Conservation (phyloP, 116 monocot genomes). For the Posidonia oceanica region DNA sequence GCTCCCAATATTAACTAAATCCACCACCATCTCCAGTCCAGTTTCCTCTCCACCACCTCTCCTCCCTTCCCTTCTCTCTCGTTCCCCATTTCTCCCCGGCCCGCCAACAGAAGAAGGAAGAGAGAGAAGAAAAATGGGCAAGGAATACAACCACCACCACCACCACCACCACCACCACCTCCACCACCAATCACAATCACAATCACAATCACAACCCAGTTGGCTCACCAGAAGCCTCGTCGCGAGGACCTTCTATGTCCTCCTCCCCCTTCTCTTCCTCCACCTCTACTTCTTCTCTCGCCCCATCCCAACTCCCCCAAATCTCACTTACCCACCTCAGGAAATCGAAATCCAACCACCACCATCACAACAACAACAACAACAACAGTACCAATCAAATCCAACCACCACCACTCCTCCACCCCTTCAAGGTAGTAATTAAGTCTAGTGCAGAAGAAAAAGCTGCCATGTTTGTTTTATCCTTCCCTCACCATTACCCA, state of each 20-base stretch:
- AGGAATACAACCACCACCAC: background rate
- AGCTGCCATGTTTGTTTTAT: too few relatives aligned
- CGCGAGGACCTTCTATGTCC: conserved; percentile 5
- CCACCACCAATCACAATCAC: background rate
- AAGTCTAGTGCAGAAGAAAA: background rate
- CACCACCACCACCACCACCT: background rate
- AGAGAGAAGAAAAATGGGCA: background rate
- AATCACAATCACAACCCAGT: background rate
- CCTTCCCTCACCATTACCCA: too few relatives aligned
- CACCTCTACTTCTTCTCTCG: conserved; percentile 12
- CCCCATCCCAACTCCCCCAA: background rate
- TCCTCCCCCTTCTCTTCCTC: conserved; percentile 7
- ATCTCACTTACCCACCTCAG: background rate
- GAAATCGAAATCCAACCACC: conserved; percentile 3
- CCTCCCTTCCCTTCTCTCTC: too few relatives aligned
- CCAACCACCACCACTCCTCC: background rate
- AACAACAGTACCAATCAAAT: background rate
- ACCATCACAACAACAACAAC: background rate
- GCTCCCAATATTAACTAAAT: too few relatives aligned
- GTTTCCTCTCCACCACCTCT: too few relatives aligned
- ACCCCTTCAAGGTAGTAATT: background rate
- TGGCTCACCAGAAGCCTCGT: conserved; percentile 7
- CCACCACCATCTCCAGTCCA: too few relatives aligned
- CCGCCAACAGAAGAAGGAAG: too few relatives aligned
- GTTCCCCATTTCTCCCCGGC: too few relatives aligned